Base-by-base conservation (phyloP, 371 early-diverging fungal species). In the Apophysomyces ossiformis region DNA sequence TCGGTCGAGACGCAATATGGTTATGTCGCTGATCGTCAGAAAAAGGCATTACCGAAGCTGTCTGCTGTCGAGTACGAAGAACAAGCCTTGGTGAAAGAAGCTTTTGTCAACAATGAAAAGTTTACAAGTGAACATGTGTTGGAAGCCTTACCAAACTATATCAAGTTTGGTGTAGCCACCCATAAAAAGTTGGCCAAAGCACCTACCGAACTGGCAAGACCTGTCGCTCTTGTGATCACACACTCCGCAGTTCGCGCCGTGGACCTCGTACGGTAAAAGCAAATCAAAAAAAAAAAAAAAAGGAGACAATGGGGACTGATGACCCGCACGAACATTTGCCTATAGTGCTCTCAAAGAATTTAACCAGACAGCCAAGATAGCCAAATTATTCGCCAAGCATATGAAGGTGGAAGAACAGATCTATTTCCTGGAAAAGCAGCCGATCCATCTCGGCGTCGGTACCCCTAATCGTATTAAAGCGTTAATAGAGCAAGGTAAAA, bases 301-400 rank as follows among this genome's bases (percentile, higher is more conserved):
- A 15, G 15, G 15, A 8, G 37, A 56, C 37, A 36, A 47, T 9
- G 36, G 63, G 8, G 35, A 47, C 26, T 41, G 57, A 21, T 56
- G 6, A 18, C 21, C 18, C 12, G 3, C 26, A 26, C 32, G 32
- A 26, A 26, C 32, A 3, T 2, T 26, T 1, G 32, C 32, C 32
- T 41, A 18, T 60, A 75, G 75, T 54, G 69, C 67, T n/a, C 58
- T 80, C 59, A 75, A 72, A 47, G 75, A 72, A 50, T 84, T 85
- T 36, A 46, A 72, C 4, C 74, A 72, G 68, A 76, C 82, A 37
- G 81, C 79, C 39, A 88, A 88, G 62, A 81, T 93, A 21, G 90
- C 87, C 15, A 96, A 96, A 76, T 75, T 95, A 43, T 96, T 96
- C 75, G 91, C 94, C 12, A 87, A 91, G 62, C 96, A 96, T 69